A percentile compares a stretch with the other conserved stretches of the same genome.
phyloP scores from a whole-genome alignment of 495 filamentous ascomycete species.

The Chaetomium cochliodes region DNA sequence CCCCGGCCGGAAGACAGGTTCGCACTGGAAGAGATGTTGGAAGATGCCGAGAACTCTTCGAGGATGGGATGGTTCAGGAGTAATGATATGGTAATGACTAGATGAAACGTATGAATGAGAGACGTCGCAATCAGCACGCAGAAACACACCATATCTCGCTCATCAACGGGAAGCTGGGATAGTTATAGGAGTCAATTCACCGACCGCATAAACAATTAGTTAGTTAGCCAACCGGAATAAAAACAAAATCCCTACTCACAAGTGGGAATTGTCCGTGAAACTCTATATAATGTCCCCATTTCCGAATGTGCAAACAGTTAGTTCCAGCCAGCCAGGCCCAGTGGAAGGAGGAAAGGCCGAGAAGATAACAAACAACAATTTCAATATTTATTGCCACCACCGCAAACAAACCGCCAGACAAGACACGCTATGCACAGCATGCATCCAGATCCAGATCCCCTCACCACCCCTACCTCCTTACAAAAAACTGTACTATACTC shows the following conservation, averaged over 20 bases:
- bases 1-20: neutral
- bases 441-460: constrained; percentile 8
- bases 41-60: neutral
- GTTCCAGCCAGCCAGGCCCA: neutral
- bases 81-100: constrained; percentile 3
- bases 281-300: constrained; percentile 10
- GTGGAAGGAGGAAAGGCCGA: neutral
- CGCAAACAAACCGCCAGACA: constrained; percentile 19
- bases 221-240: neutral
- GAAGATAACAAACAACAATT: neutral
- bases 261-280: neutral
- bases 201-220: neutral
- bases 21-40: neutral
- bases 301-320: neutral
- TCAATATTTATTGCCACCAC: constrained; percentile 5
- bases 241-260: neutral
- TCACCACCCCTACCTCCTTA: no score
- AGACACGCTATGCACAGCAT: constrained; percentile 6
- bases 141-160: neutral
- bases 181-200: neutral
- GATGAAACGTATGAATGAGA: constrained; percentile 4
- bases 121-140: neutral
- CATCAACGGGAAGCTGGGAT: neutral
- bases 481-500: neutral
- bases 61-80: neutral